Evolutionary conservation across 1,284 basidiomycete species (phyloP), one percentile per base, ranked within the genome.

Genomic region (Vanrija sp.): DNA sequence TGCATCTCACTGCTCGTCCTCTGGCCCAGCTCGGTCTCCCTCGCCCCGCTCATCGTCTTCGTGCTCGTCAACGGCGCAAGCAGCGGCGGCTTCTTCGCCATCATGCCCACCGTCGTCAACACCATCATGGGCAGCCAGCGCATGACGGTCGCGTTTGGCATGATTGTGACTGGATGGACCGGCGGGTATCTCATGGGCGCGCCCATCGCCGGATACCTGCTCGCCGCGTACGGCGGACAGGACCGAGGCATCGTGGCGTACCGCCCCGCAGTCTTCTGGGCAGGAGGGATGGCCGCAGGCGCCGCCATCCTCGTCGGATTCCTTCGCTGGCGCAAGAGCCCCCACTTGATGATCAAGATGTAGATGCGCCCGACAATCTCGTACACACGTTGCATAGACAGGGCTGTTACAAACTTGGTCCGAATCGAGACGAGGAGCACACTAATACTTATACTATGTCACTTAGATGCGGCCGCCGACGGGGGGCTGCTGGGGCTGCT

Each of bases 231-330:
- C 15, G 65, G 67, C 10, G 65, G 65, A 0, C 25, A 49, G 0
- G 53, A 48, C 12, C 43, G 39, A 6, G 66, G 66, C 9, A 38
- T 58, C 6, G 23, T 37, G 10, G 62, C 67, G 16, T 68, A 58
- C 52, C 57, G 64, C 14, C 67, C 67, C 1, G 65, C 67, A 8
- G 57, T 67, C 38, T 66, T 61, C 44, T 68, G 62, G 52, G 63
- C 67, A 0, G 66, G 65, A 14, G 57, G 55, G 9, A 49, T 68
- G 36, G 59, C 62, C 1, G 24, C 43, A 3, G 53, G 38, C 3
- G 56, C 49, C 4, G 46, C 53, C 0, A 42, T 25, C 3, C 35
- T 54, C 24, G 49, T 47, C 3, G 37, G 35, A 4, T 20, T 44
- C 27, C 45, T 57, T 16, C 16, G 56, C 16, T 27, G 49, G 15